Conservation (phyloP, 305 asterid species). For the Rubia balearica region DNA sequence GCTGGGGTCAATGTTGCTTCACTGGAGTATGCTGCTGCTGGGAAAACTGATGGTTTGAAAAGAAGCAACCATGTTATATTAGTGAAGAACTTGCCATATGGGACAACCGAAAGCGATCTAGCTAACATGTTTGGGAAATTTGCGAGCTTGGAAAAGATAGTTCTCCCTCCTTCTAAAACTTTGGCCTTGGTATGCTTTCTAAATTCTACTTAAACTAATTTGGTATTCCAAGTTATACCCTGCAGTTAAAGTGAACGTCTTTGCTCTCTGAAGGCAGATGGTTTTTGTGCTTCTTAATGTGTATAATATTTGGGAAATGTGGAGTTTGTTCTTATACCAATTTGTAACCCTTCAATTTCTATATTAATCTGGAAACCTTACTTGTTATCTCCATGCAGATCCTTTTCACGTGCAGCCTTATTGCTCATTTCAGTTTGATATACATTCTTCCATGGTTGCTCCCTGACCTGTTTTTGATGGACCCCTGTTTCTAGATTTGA, state of each 20-base stretch:
- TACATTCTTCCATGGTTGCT: neutral
- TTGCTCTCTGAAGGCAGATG: neutral
- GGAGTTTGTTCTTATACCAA: neutral
- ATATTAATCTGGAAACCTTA: neutral
- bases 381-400: neutral
- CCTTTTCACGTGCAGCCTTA: neutral
- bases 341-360: neutral
- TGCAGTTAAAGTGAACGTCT: neutral
- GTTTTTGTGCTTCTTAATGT: neutral
- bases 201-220: slow-evolving; percentile 9
- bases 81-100: slow-evolving; percentile 86
- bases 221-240: neutral
- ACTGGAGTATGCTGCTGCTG: slow-evolving; percentile 71
- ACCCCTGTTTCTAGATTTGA: neutral
- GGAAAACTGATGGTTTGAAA: slow-evolving; percentile 62
- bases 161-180: slow-evolving; percentile 80
- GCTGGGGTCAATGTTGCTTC: slow-evolving; percentile 77
- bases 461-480: neutral
- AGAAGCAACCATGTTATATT: slow-evolving; percentile 87
- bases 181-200: slow-evolving; percentile 73
- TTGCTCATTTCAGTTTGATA: neutral
- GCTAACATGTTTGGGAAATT: slow-evolving; percentile 73
- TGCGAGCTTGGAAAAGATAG: slow-evolving; percentile 77
- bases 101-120: slow-evolving; percentile 76
- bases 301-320: neutral